A percentile compares a stretch with the other conserved stretches of the same genome.
Evolutionary conservation across 2,329 filamentous ascomycete genomes (phyloP).

Genomic region (Chaetomium sp.): DNA sequence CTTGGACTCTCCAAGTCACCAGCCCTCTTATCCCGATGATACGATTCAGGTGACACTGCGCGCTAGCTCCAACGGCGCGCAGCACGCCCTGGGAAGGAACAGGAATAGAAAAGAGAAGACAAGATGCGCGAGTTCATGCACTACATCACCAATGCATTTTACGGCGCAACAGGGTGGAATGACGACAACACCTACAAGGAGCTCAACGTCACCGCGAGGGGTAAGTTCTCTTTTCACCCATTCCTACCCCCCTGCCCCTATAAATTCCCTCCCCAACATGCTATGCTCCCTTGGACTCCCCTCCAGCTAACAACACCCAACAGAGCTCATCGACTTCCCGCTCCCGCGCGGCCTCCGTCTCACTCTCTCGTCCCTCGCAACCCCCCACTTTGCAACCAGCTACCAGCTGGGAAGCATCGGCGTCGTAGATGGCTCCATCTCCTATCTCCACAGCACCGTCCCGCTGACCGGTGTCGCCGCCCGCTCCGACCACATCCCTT

Average conservation of each 20-base stretch:
- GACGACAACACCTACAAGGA: constrained; percentile 28
- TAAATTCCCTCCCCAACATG: background rate
- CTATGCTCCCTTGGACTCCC: background rate
- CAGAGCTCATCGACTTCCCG: constrained; percentile 80
- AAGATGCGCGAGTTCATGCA: constrained; percentile 28
- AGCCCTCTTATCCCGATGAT: constrained; percentile 10
- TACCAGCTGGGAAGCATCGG: constrained; percentile 88
- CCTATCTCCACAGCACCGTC: constrained; percentile 89
- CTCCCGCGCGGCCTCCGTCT: constrained; percentile 80
- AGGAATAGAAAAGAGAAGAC: background rate
- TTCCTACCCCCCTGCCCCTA: background rate
- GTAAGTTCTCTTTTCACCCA: constrained; percentile 3
- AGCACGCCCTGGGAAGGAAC: background rate
- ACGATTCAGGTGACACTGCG: constrained; percentile 12
- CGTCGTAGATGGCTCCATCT: constrained; percentile 91
- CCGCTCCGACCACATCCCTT: constrained; percentile 66
- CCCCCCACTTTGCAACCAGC: constrained; percentile 87
- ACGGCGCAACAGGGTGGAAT: constrained; percentile 25
- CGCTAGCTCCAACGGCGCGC: constrained; percentile 12
- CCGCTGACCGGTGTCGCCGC: constrained; percentile 61
- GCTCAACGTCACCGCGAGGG: constrained; percentile 24
- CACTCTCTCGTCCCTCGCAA: constrained; percentile 83
- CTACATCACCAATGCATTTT: constrained; percentile 27
- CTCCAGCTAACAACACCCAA: background rate
- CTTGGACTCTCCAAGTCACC: background rate